Evolutionary conservation across 2,329 filamentous ascomycete genomes (phyloP).

Genomic region (Pseudocercospora crystallina): DNA sequence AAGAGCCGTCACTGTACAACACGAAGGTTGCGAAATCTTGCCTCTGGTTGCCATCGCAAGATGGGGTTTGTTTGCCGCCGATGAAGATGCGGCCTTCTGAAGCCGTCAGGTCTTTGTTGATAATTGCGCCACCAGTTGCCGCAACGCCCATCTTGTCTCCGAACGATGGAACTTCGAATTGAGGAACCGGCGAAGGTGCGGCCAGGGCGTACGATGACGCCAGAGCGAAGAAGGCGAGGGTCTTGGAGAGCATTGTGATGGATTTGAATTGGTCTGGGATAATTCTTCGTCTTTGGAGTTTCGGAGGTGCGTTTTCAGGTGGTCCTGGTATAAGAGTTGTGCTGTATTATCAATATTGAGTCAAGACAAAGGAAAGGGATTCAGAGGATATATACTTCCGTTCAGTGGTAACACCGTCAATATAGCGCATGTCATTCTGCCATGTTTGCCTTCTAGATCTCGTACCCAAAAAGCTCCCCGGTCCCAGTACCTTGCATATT

Average conservation of each 20-base stretch:
- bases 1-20: slow-evolving; percentile 5
- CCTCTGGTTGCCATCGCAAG: slow-evolving; percentile 12
- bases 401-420: no score
- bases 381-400: no score
- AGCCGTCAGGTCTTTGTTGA: slow-evolving; percentile 19
- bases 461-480: no score
- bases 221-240: neutral
- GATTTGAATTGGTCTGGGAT: neutral
- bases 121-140: neutral
- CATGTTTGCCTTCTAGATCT: no score
- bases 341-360: no score
- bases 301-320: no score
- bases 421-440: no score
- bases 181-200: neutral
- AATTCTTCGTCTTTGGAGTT: no score
- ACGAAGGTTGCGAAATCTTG: slow-evolving; percentile 11
- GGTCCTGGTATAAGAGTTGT: no score
- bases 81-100: slow-evolving; percentile 15
- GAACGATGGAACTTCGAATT: neutral
- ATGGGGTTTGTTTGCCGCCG: slow-evolving; percentile 17
- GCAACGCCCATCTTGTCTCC: slow-evolving; percentile 3
- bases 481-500: no score
- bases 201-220: neutral
- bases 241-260: slow-evolving; percentile 2
- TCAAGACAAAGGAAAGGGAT: no score